A percentile compares a stretch with the other conserved stretches of the same genome.
phyloP scores from a whole-genome alignment of 768 basidiomycete genomes.

The Lactarius pseudohatsudake region DNA sequence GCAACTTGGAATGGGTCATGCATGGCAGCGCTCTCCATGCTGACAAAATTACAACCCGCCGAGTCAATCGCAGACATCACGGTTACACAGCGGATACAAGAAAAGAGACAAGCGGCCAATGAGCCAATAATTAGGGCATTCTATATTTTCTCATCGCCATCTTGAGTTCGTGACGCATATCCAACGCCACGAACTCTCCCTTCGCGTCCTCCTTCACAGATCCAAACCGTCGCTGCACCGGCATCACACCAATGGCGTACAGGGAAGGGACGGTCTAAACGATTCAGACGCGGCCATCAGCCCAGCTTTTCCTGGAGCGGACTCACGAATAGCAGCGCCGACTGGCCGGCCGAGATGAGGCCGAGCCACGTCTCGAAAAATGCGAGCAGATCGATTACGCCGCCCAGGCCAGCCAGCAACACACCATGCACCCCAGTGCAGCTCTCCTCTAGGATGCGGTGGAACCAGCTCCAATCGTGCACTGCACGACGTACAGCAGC shows the following conservation, averaged over 20 bases:
- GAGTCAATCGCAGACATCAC: no score
- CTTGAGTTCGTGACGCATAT: not conserved
- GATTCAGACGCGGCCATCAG: no score
- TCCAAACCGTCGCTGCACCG: conserved; percentile 7
- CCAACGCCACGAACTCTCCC: conserved; percentile 14
- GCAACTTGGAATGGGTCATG: no score
- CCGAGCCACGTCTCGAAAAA: conserved; percentile 16
- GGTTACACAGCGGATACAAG: no score
- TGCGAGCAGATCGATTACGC: conserved; percentile 3
- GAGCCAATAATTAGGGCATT: no score
- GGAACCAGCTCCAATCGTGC: conserved; percentile 6
- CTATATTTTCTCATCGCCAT: no score
- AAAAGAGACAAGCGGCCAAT: no score
- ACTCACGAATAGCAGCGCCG: conserved; percentile 13
- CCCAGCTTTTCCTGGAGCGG: not conserved
- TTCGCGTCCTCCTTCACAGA: not conserved
- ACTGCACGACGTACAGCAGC: conserved; percentile 11
- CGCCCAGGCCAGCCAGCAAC: conserved; percentile 9
- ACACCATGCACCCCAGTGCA: not conserved
- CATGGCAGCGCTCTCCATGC: no score
- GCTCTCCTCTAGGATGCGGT: not conserved
- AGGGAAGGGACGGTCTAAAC: conserved; percentile 3
- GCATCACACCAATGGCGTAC: conserved; percentile 12
- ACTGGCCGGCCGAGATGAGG: conserved; percentile 1
- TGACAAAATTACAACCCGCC: no score